Evolutionary conservation across 345 rosid species (phyloP).

Genomic region (Ceriops zippeliana): DNA sequence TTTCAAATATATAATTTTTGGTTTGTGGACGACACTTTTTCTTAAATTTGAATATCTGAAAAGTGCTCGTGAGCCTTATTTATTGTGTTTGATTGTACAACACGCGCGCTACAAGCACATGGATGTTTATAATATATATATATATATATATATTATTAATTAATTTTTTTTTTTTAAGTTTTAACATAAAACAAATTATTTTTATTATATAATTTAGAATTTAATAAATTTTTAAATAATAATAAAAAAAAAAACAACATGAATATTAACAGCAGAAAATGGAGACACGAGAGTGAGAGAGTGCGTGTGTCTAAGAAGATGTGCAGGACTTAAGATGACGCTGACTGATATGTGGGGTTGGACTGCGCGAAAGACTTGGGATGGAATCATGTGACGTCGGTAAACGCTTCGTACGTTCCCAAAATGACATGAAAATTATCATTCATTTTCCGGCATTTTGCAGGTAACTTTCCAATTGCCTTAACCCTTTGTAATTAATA

Average conservation of each 20-base stretch:
- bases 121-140: too few species aligned
- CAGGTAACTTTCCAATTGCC: too few species aligned
- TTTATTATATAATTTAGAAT: too few species aligned
- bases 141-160: too few species aligned
- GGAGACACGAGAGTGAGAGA: neutral
- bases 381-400: constrained; percentile 3
- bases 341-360: neutral
- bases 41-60: constrained; percentile 26
- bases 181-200: too few species aligned
- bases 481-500: too few species aligned
- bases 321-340: neutral
- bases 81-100: neutral
- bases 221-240: too few species aligned
- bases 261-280: neutral
- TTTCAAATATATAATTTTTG: neutral
- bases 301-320: neutral
- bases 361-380: constrained; percentile 4
- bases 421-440: too few species aligned
- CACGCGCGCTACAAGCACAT: too few species aligned
- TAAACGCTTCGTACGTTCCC: neutral
- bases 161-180: too few species aligned
- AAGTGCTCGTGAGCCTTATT: constrained; percentile 15
- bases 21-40: constrained; percentile 50
- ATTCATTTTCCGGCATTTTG: too few species aligned
- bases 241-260: neutral